phyloP scores from a whole-genome alignment of 257 asterid species.

The Nicotiana sylvestris region DNA sequence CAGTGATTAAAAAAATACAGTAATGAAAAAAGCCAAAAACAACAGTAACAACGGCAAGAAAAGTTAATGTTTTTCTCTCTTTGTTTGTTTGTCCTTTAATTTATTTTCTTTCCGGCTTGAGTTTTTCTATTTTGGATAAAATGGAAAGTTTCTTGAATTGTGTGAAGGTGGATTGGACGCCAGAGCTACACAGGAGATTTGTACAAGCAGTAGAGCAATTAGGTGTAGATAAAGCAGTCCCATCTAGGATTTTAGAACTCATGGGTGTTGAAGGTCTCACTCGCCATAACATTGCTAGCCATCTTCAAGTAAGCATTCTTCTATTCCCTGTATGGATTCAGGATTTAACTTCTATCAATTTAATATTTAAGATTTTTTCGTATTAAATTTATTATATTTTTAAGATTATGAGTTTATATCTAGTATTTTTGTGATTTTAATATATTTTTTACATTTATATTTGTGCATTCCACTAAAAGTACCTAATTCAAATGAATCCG shows the following conservation, averaged over 20 bases:
- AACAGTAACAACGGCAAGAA: too few relatives aligned
- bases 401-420: too few relatives aligned
- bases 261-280: slow-evolving; percentile 94
- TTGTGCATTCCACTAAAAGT: too few relatives aligned
- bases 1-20: too few relatives aligned
- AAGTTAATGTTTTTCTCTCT: background rate
- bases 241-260: slow-evolving; percentile 83
- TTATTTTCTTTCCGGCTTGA: background rate
- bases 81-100: background rate
- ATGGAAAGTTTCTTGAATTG: slow-evolving; percentile 19
- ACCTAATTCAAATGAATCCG: too few relatives aligned
- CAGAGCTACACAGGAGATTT: slow-evolving; percentile 80
- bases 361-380: too few relatives aligned
- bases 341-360: too few relatives aligned
- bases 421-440: background rate
- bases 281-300: slow-evolving; percentile 93
- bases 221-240: slow-evolving; percentile 93
- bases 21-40: too few relatives aligned
- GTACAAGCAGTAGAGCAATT: slow-evolving; percentile 93
- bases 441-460: too few relatives aligned
- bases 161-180: slow-evolving; percentile 93
- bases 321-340: background rate
- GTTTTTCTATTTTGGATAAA: background rate
- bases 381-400: too few relatives aligned
- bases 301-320: slow-evolving; percentile 66